Evolutionary conservation across 176 grass and related monocot species (phyloP).

Genomic region (Carex pumila): DNA sequence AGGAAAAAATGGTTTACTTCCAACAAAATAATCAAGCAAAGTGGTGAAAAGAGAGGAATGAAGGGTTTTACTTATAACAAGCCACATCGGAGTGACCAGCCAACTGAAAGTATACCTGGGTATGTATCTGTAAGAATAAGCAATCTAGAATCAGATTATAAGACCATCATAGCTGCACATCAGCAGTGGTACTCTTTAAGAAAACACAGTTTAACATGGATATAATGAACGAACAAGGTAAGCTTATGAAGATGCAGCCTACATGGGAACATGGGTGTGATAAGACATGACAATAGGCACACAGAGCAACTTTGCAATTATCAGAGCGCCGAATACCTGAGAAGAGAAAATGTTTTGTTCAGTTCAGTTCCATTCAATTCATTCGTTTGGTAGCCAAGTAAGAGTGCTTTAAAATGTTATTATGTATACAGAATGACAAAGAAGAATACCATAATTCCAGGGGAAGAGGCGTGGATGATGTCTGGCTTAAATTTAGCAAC

Average conservation of each 20-base stretch:
- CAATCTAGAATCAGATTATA: background rate
- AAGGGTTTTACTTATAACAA: conserved; percentile 69
- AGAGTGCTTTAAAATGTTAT: background rate
- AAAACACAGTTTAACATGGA: background rate
- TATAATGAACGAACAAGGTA: background rate
- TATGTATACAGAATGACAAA: background rate
- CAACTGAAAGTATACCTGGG: conserved; percentile 99
- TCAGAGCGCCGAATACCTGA: conserved; percentile 91
- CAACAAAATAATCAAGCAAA: background rate
- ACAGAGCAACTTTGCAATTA: conserved; percentile 75
- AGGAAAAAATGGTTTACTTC: background rate
- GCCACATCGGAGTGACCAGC: conserved; percentile 95
- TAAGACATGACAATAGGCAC: conserved; percentile 87
- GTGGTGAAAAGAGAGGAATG: background rate
- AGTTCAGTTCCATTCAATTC: conserved; percentile 6
- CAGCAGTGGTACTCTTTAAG: background rate
- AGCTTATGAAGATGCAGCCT: conserved; percentile 14
- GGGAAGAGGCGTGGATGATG: conserved; percentile 92
- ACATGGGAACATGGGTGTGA: conserved; percentile 95
- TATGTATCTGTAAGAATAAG: conserved; percentile 60
- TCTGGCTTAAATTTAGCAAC: conserved; percentile 94
- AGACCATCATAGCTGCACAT: background rate
- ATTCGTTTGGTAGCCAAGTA: background rate
- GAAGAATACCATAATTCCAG: conserved; percentile 82
- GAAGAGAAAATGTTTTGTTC: background rate